A percentile compares a stretch with the other conserved stretches of the same genome.
Evolutionary conservation across 495 filamentous ascomycete species (phyloP).

Genomic region (Aspergillus saccharolyticus): DNA sequence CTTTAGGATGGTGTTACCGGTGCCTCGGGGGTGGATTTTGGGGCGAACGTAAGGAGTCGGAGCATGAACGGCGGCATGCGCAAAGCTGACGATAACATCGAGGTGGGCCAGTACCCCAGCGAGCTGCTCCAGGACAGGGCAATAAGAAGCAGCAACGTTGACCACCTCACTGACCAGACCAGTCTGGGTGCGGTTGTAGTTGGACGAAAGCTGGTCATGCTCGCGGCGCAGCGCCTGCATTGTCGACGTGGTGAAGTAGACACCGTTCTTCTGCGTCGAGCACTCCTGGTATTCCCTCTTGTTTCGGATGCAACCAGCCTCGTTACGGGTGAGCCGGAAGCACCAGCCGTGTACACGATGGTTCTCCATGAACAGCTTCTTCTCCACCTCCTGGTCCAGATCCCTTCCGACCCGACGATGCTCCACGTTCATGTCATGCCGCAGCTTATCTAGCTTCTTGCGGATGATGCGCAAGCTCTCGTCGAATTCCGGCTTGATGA

Average conservation of each 20-base stretch:
- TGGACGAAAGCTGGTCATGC: slow-evolving; percentile 89
- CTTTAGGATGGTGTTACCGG: slow-evolving; percentile 83
- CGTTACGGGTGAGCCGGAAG: slow-evolving; percentile 86
- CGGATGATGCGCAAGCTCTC: slow-evolving; percentile 82
- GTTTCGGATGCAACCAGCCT: slow-evolving; percentile 89
- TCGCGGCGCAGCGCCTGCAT: slow-evolving; percentile 81
- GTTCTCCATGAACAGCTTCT: slow-evolving; percentile 98
- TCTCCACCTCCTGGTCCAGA: slow-evolving; percentile 88
- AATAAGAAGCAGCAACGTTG: slow-evolving; percentile 87
- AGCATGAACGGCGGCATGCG: slow-evolving; percentile 90
- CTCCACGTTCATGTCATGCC: slow-evolving; percentile 77
- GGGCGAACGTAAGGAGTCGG: slow-evolving; percentile 87
- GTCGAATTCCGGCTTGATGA: slow-evolving; percentile 98
- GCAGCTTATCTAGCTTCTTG: slow-evolving; percentile 82
- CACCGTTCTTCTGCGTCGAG: slow-evolving; percentile 97
- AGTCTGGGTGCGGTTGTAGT: slow-evolving; percentile 92
- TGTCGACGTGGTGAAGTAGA: slow-evolving; percentile 91
- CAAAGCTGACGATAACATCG: slow-evolving; percentile 94
- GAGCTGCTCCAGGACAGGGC: slow-evolving; percentile 84
- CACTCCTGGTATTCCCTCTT: slow-evolving; percentile 88
- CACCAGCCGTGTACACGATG: slow-evolving; percentile 95
- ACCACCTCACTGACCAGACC: slow-evolving; percentile 92
- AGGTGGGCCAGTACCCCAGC: slow-evolving; percentile 88
- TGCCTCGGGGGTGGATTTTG: slow-evolving; percentile 84
- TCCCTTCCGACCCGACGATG: slow-evolving; percentile 72